phyloP scores from a whole-genome alignment of 1,139 yeast genomes.

The Candida tropicalis region DNA sequence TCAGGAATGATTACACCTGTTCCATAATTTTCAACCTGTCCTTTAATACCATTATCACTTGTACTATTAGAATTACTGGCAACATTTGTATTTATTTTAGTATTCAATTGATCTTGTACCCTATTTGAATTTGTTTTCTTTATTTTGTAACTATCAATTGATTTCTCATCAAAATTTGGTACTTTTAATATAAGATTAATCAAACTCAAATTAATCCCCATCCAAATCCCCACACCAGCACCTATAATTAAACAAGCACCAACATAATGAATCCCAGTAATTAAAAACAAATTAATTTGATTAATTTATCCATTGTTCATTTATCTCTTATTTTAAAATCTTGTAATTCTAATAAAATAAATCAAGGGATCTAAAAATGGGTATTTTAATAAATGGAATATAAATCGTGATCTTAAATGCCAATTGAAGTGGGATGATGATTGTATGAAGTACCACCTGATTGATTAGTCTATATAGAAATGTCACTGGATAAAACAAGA shows the following conservation, averaged over 20 bases:
- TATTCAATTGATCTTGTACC: slow-evolving; percentile 21
- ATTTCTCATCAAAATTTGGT: neutral
- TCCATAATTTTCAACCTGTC: slow-evolving; percentile 33
- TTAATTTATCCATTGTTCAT: slow-evolving; percentile 13
- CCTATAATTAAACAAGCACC: slow-evolving; percentile 17
- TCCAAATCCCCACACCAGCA: slow-evolving; percentile 13
- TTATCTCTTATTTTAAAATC: slow-evolving; percentile 10
- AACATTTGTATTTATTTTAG: slow-evolving; percentile 15
- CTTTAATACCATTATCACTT: neutral
- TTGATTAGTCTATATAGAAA: slow-evolving; percentile 9
- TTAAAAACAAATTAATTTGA: slow-evolving; percentile 15
- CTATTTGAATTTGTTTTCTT: too few species aligned
- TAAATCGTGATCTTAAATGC: slow-evolving; percentile 14
- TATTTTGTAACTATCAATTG: neutral
- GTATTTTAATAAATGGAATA: slow-evolving; percentile 17
- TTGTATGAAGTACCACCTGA: slow-evolving; percentile 11
- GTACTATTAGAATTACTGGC: slow-evolving; percentile 24
- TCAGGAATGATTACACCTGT: slow-evolving; percentile 35
- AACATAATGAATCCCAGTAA: slow-evolving; percentile 15
- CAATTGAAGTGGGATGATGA: slow-evolving; percentile 15
- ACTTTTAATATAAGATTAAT: slow-evolving; percentile 10
- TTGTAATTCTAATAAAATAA: slow-evolving; percentile 16
- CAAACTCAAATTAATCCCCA: slow-evolving; percentile 15
- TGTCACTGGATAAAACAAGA: slow-evolving; percentile 12
- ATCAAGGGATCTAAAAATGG: slow-evolving; percentile 15